These are phyloP conservation scores for Thalassiosira hispida DNA, from an alignment of 352 stramenopile genomes.

Conservation along the genomic window DNA sequence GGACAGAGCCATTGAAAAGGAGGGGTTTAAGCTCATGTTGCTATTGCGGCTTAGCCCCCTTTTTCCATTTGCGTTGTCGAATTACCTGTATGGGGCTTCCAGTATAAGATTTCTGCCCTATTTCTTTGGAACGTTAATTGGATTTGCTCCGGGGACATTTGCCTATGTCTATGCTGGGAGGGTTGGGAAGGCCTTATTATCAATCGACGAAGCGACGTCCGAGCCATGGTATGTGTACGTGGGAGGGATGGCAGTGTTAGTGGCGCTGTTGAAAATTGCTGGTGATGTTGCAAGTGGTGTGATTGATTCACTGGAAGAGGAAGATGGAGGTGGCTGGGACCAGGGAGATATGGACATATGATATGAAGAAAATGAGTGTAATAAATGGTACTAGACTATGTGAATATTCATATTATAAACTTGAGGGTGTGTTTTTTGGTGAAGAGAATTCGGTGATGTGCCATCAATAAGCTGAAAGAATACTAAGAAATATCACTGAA, in stretches of 20 bases:
- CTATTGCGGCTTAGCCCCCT: constrained; percentile 84
- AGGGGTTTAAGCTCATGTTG: constrained; percentile 88
- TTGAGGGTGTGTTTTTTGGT: no score
- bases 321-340: constrained; percentile 12
- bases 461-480: no score
- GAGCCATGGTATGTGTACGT: constrained; percentile 82
- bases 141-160: constrained; percentile 83
- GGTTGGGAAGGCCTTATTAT: constrained; percentile 77
- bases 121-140: constrained; percentile 75
- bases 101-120: constrained; percentile 84
- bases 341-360: not conserved
- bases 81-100: constrained; percentile 86
- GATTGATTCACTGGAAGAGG: constrained; percentile 74
- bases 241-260: constrained; percentile 58
- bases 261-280: constrained; percentile 69
- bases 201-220: constrained; percentile 29
- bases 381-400: no score
- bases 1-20: constrained; percentile 80
- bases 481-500: no score
- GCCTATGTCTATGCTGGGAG: constrained; percentile 85
- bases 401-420: no score
- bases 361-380: not conserved
- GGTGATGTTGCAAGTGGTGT: constrained; percentile 75
- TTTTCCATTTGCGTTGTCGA: constrained; percentile 87
- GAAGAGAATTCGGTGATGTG: no score